These are phyloP conservation scores for Chaetoceros tenuissimus DNA, from an alignment of 108 stramenopile genomes.

Conservation along the genomic window DNA sequence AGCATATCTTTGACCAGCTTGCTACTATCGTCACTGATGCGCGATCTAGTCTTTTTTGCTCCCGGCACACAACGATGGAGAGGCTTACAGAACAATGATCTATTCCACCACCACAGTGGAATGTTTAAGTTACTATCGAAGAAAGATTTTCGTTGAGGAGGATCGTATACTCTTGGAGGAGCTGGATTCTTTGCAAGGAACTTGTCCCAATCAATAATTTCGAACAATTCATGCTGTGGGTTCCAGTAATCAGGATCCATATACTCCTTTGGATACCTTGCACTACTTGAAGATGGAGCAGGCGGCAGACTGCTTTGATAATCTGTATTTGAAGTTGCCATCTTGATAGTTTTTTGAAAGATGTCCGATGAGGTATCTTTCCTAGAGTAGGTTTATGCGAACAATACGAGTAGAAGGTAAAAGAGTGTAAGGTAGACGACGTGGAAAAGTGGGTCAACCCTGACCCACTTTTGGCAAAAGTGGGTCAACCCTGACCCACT, in stretches of 20 bases:
- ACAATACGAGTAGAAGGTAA: too few relatives aligned
- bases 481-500: too few relatives aligned
- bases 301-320: too few relatives aligned
- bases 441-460: too few relatives aligned
- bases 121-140: background rate
- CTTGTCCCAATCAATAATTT: slow-evolving; percentile 4
- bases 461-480: too few relatives aligned
- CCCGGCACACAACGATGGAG: background rate
- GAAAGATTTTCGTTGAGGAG: background rate
- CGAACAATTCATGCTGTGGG: background rate
- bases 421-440: too few relatives aligned
- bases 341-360: too few relatives aligned
- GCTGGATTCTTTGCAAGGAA: background rate
- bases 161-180: slow-evolving; percentile 2
- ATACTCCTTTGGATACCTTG: too few relatives aligned
- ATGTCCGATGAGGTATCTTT: too few relatives aligned
- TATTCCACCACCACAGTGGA: background rate
- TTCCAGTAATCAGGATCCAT: background rate
- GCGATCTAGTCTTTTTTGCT: background rate
- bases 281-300: too few relatives aligned
- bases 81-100: background rate
- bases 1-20: background rate
- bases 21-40: background rate
- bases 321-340: too few relatives aligned
- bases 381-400: too few relatives aligned